Percentiles rank a stretch among this genome's conserved stretches.
These are phyloP conservation scores for Alternaria infectoria DNA, from an alignment of 2,329 filamentous ascomycete genomes.

Conservation along the genomic window DNA sequence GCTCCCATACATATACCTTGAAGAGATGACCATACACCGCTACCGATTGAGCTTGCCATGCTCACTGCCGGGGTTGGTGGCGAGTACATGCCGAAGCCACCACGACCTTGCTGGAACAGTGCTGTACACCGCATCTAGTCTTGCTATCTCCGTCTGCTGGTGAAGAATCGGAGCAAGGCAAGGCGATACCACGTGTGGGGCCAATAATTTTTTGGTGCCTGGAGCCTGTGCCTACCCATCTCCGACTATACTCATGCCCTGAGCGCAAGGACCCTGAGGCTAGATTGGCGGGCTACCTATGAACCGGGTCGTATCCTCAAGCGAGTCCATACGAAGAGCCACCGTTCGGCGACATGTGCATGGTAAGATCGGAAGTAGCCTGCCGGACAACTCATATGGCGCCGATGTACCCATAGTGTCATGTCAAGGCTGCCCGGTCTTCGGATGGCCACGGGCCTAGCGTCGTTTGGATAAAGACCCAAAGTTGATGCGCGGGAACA, in stretches of 20 bases:
- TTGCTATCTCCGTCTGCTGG: not conserved
- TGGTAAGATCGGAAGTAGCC: not conserved
- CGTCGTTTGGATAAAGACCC: not conserved
- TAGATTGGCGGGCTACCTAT: not conserved
- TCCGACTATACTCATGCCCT: not conserved
- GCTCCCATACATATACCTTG: not conserved
- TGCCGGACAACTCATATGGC: not conserved
- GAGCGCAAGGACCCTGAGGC: not conserved
- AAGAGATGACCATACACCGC: not conserved
- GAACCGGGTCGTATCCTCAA: not conserved
- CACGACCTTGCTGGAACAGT: slow-evolving; percentile 2
- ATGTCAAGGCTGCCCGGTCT: not conserved
- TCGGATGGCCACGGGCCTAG: not conserved
- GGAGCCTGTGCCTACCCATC: not conserved
- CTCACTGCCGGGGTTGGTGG: slow-evolving; percentile 6
- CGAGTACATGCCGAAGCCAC: not conserved
- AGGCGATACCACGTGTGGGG: not conserved
- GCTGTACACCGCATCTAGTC: slow-evolving; percentile 1
- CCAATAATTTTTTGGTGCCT: not conserved
- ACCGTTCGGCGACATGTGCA: not conserved
- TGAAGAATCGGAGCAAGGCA: not conserved
- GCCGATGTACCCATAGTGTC: not conserved
- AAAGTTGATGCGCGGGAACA: not conserved
- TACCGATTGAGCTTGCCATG: not conserved
- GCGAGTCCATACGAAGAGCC: not conserved